These are phyloP conservation scores for Coccomyxa subellipsoidea DNA, from an alignment of 163 green algal species.

Conservation along the genomic window DNA sequence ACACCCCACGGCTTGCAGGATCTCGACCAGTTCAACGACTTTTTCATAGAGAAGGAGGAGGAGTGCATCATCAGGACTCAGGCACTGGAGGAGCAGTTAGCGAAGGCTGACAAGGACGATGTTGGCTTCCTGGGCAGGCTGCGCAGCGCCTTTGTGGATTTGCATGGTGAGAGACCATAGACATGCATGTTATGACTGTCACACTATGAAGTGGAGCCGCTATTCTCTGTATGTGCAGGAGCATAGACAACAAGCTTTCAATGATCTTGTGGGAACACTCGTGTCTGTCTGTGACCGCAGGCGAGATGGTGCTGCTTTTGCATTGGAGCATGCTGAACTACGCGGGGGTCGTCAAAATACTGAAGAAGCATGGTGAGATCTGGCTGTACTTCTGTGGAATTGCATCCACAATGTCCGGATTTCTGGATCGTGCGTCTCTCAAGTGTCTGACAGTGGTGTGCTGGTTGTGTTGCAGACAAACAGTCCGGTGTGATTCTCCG, in stretches of 20 bases:
- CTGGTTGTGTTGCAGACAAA: constrained; percentile 1
- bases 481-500: constrained; percentile 64
- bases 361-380: constrained; percentile 75
- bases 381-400: not conserved
- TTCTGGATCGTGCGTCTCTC: not conserved
- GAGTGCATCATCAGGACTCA: constrained; percentile 65
- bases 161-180: constrained; percentile 46
- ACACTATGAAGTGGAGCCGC: too few species aligned
- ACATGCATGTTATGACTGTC: too few species aligned
- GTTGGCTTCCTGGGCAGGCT: constrained; percentile 11
- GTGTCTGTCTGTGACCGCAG: constrained; percentile 8
- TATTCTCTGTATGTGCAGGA: too few species aligned
- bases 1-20: constrained; percentile 19
- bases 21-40: constrained; percentile 64
- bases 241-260: too few species aligned
- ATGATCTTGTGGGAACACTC: too few species aligned
- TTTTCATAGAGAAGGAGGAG: constrained; percentile 74
- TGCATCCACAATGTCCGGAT: not conserved
- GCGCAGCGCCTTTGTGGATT: constrained; percentile 50
- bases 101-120: constrained; percentile 13
- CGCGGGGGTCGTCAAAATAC: constrained; percentile 74
- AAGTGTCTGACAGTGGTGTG: not conserved
- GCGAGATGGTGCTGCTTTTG: constrained; percentile 75
- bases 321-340: constrained; percentile 80
- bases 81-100: constrained; percentile 38